Percentiles rank a stretch among this genome's conserved stretches.
phyloP scores from a whole-genome alignment of 352 stramenopile genomes.

The Blastocystis sp. region DNA sequence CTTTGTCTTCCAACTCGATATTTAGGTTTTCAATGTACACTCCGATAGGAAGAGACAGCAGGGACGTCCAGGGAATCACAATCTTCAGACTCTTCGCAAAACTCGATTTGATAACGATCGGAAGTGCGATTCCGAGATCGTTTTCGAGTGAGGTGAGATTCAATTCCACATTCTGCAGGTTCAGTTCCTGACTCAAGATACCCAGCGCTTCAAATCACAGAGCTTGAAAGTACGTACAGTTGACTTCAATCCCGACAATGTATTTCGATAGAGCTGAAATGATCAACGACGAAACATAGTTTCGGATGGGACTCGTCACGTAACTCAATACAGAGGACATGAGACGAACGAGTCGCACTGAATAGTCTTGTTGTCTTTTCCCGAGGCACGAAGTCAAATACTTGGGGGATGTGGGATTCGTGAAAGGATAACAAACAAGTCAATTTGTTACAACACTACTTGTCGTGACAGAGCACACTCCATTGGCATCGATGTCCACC shows the following conservation, averaged over 20 bases:
- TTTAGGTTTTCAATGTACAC: conserved; percentile 54
- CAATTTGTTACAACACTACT: too few species aligned
- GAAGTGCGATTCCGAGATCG: conserved; percentile 34
- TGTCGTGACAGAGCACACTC: too few species aligned
- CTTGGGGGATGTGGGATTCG: too few species aligned
- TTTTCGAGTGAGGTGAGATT: conserved; percentile 36
- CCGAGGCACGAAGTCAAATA: too few species aligned
- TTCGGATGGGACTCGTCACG: conserved; percentile 30
- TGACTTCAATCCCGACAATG: conserved; percentile 55
- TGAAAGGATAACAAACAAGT: too few species aligned
- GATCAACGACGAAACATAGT: conserved; percentile 49
- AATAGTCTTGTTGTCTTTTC: too few species aligned
- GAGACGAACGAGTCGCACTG: background rate
- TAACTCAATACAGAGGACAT: conserved; percentile 55
- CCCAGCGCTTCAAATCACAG: conserved; percentile 19
- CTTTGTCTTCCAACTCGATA: conserved; percentile 43
- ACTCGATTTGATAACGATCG: conserved; percentile 34
- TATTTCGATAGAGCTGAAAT: conserved; percentile 55
- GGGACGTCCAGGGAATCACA: conserved; percentile 57
- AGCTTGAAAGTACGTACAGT: background rate
- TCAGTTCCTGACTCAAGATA: conserved; percentile 51
- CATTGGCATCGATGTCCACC: too few species aligned
- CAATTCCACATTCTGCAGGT: conserved; percentile 56
- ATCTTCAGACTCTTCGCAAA: conserved; percentile 55
- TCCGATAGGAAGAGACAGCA: conserved; percentile 44